Percentiles rank a stretch among this genome's conserved stretches.
These are phyloP conservation scores for Ricinus communis DNA, from an alignment of 345 rosid genomes.

Conservation along the genomic window DNA sequence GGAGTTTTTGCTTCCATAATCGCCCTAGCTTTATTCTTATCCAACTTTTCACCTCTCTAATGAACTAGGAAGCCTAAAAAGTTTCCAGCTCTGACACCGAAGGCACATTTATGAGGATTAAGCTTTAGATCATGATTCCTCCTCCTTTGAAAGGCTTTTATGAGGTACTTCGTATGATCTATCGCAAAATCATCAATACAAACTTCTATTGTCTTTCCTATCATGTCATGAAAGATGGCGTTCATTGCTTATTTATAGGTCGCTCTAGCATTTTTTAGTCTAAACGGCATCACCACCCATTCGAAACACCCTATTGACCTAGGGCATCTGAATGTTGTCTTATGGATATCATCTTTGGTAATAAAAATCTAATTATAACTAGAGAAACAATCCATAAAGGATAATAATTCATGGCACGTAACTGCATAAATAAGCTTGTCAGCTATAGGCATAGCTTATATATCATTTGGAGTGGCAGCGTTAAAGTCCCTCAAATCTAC, in stretches of 20 bases:
- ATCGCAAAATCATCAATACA: not conserved
- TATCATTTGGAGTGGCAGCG: too few relatives aligned
- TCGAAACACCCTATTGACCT: not conserved
- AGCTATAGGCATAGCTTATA: too few relatives aligned
- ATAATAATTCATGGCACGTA: not conserved
- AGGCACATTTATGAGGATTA: slow-evolving; percentile 12
- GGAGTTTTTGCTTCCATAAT: too few relatives aligned
- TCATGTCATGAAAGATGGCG: slow-evolving; percentile 10
- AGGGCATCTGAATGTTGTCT: slow-evolving; percentile 2
- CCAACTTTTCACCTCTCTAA: too few relatives aligned
- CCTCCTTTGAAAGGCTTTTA: too few relatives aligned
- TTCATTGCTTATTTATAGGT: too few relatives aligned
- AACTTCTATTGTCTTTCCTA: not conserved
- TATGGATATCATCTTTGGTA: slow-evolving; percentile 3
- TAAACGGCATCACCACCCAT: slow-evolving; percentile 4
- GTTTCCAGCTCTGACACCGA: not conserved
- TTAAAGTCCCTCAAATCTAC: too few relatives aligned
- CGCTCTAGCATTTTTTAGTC: too few relatives aligned
- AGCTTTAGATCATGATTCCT: too few relatives aligned
- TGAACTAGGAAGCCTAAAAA: not conserved
- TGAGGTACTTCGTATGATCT: not conserved
- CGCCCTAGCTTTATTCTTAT: too few relatives aligned
- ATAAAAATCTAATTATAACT: too few relatives aligned
- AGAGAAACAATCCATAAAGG: not conserved
- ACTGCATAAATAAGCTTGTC: not conserved